These are phyloP conservation scores for Lasiosphaeria ovina DNA, from an alignment of 495 filamentous ascomycete species.

Conservation along the genomic window DNA sequence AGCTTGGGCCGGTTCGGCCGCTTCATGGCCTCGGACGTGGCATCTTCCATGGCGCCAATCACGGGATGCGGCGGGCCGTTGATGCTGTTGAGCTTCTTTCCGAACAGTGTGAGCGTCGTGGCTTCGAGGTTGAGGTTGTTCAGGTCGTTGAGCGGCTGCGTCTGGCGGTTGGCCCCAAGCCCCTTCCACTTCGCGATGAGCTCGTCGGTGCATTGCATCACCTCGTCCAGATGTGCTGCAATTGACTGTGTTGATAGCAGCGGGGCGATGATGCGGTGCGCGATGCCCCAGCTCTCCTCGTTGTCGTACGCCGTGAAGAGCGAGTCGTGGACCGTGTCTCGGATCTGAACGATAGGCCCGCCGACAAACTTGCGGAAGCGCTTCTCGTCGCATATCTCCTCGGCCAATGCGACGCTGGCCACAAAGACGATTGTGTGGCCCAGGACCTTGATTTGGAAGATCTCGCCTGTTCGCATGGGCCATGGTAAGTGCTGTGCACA, in stretches of 20 bases:
- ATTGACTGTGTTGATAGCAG: slow-evolving; percentile 64
- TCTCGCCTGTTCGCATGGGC: slow-evolving; percentile 47
- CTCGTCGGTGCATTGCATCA: slow-evolving; percentile 64
- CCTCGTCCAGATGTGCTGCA: slow-evolving; percentile 59
- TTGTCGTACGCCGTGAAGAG: slow-evolving; percentile 67
- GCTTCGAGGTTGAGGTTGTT: slow-evolving; percentile 70
- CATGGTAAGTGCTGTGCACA: too few relatives aligned
- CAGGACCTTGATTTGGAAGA: slow-evolving; percentile 63
- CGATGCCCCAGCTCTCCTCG: slow-evolving; percentile 66
- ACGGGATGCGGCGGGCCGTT: slow-evolving; percentile 61
- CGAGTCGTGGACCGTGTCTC: slow-evolving; percentile 58
- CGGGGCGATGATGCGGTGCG: slow-evolving; percentile 69
- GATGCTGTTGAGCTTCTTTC: slow-evolving; percentile 66
- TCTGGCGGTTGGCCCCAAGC: slow-evolving; percentile 48
- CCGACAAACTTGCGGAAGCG: slow-evolving; percentile 64
- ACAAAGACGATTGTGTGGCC: slow-evolving; percentile 44
- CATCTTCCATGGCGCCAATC: slow-evolving; percentile 61
- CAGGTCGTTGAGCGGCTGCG: slow-evolving; percentile 62
- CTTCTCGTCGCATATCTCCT: slow-evolving; percentile 68
- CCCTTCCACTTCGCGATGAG: slow-evolving; percentile 68
- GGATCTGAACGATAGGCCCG: slow-evolving; percentile 54
- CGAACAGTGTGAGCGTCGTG: slow-evolving; percentile 61
- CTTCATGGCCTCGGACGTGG: slow-evolving; percentile 58
- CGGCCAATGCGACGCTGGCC: slow-evolving; percentile 54
- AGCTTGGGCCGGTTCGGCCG: slow-evolving; percentile 55